Evolutionary conservation across 257 asterid species (phyloP).

Genomic region (Jasminum sambac): DNA sequence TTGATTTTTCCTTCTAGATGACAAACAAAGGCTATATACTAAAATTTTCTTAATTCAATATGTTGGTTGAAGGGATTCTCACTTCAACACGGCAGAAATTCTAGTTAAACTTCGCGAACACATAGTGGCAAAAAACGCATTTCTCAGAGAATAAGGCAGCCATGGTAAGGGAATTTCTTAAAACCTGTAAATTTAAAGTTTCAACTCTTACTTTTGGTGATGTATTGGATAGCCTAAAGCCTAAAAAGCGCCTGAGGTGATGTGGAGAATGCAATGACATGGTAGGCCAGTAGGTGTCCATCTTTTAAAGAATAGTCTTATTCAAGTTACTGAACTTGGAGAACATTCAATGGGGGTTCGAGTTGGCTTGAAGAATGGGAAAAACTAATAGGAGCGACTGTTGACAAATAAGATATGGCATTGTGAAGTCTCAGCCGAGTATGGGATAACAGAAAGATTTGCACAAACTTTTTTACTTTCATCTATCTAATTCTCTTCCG

Average conservation of each 20-base stretch:
- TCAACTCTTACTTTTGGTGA: conserved; percentile 65
- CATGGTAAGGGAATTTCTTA: conserved; percentile 73
- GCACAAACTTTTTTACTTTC: too few relatives aligned
- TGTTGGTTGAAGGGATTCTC: conserved; percentile 87
- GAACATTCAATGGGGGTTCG: too few relatives aligned
- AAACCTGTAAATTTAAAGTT: conserved; percentile 67
- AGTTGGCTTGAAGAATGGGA: too few relatives aligned
- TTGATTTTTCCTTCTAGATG: conserved; percentile 79
- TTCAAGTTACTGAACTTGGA: neutral
- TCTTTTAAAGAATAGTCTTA: neutral
- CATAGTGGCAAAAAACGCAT: conserved; percentile 54
- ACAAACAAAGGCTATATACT: conserved; percentile 64
- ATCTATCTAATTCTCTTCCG: too few relatives aligned
- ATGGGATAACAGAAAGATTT: too few relatives aligned
- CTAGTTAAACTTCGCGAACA: conserved; percentile 53
- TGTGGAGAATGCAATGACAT: neutral
- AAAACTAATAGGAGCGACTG: too few relatives aligned
- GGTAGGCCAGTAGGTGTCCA: neutral
- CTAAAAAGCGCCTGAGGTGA: conserved; percentile 46
- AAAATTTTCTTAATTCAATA: conserved; percentile 59
- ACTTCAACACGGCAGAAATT: conserved; percentile 77
- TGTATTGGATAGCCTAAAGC: conserved; percentile 51
- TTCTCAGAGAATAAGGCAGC: conserved; percentile 61
- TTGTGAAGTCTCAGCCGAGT: too few relatives aligned
- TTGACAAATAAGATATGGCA: too few relatives aligned